These are phyloP conservation scores for Chaetomium globosum DNA, from an alignment of 2,329 filamentous ascomycete genomes.

Conservation along the genomic window DNA sequence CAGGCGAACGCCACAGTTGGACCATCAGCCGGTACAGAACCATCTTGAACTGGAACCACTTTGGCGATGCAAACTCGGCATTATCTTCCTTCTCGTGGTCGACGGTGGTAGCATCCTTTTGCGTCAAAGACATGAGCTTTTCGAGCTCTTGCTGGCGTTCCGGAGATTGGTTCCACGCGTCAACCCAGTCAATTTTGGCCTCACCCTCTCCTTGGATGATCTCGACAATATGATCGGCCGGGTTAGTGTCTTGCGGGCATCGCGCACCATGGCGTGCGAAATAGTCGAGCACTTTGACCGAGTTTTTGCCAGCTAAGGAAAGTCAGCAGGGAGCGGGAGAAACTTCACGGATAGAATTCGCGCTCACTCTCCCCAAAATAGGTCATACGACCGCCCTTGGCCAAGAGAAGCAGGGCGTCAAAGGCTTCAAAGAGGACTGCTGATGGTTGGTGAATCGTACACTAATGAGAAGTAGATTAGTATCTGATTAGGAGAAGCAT, in stretches of 20 bases:
- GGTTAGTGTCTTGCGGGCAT: slow-evolving; percentile 10
- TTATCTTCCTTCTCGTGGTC: neutral
- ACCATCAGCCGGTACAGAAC: slow-evolving; percentile 14
- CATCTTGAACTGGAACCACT: slow-evolving; percentile 20
- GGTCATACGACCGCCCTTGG: slow-evolving; percentile 9
- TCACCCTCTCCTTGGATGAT: slow-evolving; percentile 8
- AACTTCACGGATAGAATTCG: neutral
- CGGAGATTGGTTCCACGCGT: slow-evolving; percentile 9
- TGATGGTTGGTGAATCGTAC: slow-evolving; percentile 9
- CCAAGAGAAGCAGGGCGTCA: slow-evolving; percentile 4
- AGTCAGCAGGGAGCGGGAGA: neutral
- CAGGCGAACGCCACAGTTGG: slow-evolving; percentile 15
- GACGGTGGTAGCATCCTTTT: neutral
- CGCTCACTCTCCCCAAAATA: slow-evolving; percentile 14
- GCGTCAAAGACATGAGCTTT: slow-evolving; percentile 10
- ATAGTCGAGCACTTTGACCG: slow-evolving; percentile 10
- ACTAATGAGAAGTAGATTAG: slow-evolving; percentile 1
- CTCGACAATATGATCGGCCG: slow-evolving; percentile 13
- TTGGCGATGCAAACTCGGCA: slow-evolving; percentile 11
- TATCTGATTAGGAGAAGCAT: neutral
- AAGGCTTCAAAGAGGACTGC: slow-evolving; percentile 11
- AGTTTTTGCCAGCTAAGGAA: slow-evolving; percentile 7
- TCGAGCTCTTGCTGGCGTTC: slow-evolving; percentile 14
- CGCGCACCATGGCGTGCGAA: slow-evolving; percentile 12
- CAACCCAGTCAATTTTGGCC: slow-evolving; percentile 16